Evolutionary conservation across 2,329 filamentous ascomycete species (phyloP), one percentile per base, ranked within the genome.

Genomic region (Coleophoma cylindrospora): DNA sequence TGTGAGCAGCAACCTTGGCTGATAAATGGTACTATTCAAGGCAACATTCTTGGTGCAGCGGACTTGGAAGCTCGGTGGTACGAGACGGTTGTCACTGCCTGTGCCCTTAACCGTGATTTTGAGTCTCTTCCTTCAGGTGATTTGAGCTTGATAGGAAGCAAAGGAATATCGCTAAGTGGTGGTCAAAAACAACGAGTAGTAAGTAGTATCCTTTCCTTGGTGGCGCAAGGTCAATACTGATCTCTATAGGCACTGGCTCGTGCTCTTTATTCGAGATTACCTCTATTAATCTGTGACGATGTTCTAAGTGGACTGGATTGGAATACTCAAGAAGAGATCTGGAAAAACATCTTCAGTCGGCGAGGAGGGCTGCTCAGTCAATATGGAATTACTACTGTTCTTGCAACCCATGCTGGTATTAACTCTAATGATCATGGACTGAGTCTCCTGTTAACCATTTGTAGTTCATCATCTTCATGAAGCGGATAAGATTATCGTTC

Each of bases 1-100:
- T 74, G 71, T 50, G 64, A 68, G 37, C 73, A 76, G 49, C 59
- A 58, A 0, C 67, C 72, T 0, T 76, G 72, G 71, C 61, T 74
- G 2, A 60, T 64, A 3, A 74, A 75, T 51, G 62, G 56, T 1
- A 68, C 66, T 0, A 59, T 75, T 19, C 60, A 63, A 6, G 54
- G 69, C 0, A 71, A 70, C 34, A 70, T 76, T 5, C 48, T 69
- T 0, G 70, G 67, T 0, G 50, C 48, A 13, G 55, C 57, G 0
- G 34, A 34, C 6, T 55, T 48, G 32, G 62, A 68, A 34, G 53
- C 55, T 14, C 52, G 50, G n/a, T 64, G 58, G 45, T 61, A 60
- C 40, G 45, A 56, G 11, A 48, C 48, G 21, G 53, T 58, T 9
- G 34, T 57, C 9, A 40, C 41, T 19, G 50, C 50, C 6, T 61